phyloP scores from a whole-genome alignment of 2,329 filamentous ascomycete genomes.

The Sporothrix humicola region DNA sequence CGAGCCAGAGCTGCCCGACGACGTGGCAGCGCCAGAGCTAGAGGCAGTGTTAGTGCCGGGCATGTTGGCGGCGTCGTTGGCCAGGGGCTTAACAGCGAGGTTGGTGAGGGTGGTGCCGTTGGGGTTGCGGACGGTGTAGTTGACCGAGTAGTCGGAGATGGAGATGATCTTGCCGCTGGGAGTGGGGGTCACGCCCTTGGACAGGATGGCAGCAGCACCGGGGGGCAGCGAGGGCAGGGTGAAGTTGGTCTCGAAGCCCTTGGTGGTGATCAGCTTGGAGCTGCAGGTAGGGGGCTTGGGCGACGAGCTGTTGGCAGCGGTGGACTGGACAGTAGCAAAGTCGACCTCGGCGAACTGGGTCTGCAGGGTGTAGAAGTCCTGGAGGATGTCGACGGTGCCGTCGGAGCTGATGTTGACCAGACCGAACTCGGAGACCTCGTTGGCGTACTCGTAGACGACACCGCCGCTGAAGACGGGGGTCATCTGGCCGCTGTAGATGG shows the following conservation, averaged over 20 bases:
- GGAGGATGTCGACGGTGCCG: conserved; percentile 61
- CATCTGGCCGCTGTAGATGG: conserved; percentile 76
- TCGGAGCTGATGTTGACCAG: conserved; percentile 67
- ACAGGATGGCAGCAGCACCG: conserved; percentile 73
- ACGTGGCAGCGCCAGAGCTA: conserved; percentile 30
- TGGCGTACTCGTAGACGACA: conserved; percentile 79
- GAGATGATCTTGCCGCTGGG: conserved; percentile 68
- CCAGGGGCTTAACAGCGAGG: conserved; percentile 56
- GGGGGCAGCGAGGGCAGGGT: conserved; percentile 72
- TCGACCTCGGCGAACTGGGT: conserved; percentile 77
- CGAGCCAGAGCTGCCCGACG: conserved; percentile 7
- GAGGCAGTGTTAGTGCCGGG: conserved; percentile 50
- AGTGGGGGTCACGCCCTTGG: conserved; percentile 72
- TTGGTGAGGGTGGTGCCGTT: conserved; percentile 63
- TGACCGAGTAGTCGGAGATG: conserved; percentile 62
- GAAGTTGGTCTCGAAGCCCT: conserved; percentile 79
- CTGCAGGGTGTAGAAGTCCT: conserved; percentile 76
- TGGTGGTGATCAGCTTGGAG: conserved; percentile 65
- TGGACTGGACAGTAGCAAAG: conserved; percentile 67
- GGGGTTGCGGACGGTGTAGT: conserved; percentile 65
- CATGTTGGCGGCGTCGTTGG: conserved; percentile 54
- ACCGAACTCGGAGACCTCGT: conserved; percentile 71
- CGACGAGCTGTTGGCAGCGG: conserved; percentile 60
- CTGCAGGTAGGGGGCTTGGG: conserved; percentile 67
- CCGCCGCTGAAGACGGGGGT: conserved; percentile 72